These are phyloP conservation scores for Dactylonectria estremocensis DNA, from an alignment of 2,329 filamentous ascomycete species.

Conservation along the genomic window DNA sequence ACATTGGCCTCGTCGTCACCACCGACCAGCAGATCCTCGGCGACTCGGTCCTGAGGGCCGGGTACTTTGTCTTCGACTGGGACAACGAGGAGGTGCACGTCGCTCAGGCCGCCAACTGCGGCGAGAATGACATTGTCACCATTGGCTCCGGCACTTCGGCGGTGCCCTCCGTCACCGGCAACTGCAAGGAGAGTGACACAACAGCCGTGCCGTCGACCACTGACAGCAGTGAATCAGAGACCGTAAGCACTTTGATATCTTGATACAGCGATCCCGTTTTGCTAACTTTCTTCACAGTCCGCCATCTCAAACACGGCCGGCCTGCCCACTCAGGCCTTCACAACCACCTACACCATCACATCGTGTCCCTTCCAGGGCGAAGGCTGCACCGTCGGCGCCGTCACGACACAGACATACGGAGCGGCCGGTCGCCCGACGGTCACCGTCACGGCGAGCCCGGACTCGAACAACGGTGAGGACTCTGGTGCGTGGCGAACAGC, in stretches of 20 bases:
- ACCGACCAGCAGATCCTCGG: constrained; percentile 62
- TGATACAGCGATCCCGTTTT: not conserved
- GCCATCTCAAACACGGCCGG: constrained; percentile 13
- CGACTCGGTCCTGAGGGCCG: constrained; percentile 60
- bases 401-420: constrained; percentile 47
- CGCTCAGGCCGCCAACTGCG: constrained; percentile 60
- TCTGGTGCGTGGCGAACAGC: constrained; percentile 36
- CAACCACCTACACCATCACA: constrained; percentile 49
- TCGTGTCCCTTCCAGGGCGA: constrained; percentile 44
- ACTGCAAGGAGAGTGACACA: constrained; percentile 54
- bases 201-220: constrained; percentile 1
- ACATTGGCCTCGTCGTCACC: constrained; percentile 59
- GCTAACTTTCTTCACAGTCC: not conserved
- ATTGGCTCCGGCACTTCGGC: constrained; percentile 52
- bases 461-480: constrained; percentile 30
- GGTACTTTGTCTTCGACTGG: constrained; percentile 64
- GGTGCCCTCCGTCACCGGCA: constrained; percentile 54
- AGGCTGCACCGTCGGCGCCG: constrained; percentile 44
- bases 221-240: not conserved
- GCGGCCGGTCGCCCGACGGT: constrained; percentile 30
- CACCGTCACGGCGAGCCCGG: constrained; percentile 40
- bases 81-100: constrained; percentile 60
- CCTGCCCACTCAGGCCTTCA: constrained; percentile 40
- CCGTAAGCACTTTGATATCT: constrained; percentile 28
- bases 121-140: constrained; percentile 55